Evolutionary conservation across 2,329 filamentous ascomycete genomes (phyloP).

Genomic region (Apiospora marii): DNA sequence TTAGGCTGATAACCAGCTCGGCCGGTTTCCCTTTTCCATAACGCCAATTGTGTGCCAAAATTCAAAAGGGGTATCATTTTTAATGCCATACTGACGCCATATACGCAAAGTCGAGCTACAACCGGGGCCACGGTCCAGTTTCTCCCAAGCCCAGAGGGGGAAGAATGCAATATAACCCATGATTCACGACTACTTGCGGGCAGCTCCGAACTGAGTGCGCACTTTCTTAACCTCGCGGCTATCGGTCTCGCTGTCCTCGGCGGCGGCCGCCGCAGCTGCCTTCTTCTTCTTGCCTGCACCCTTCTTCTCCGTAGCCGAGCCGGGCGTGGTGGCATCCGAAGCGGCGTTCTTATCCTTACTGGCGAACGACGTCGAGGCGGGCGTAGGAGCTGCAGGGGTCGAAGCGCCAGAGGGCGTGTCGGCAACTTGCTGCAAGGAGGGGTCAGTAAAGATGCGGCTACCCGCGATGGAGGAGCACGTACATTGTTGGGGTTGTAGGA

Average conservation of each 20-base stretch:
- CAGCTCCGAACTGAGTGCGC: slow-evolving; percentile 65
- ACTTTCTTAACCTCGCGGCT: slow-evolving; percentile 61
- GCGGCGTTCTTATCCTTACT: slow-evolving; percentile 51
- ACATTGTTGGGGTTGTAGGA: slow-evolving; percentile 61
- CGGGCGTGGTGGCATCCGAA: slow-evolving; percentile 64
- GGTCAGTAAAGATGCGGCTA: background rate
- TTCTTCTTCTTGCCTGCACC: slow-evolving; percentile 56
- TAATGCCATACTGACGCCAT: slow-evolving; percentile 11
- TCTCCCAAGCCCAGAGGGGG: background rate
- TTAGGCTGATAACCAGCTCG: too few relatives aligned
- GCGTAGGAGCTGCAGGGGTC: slow-evolving; percentile 60
- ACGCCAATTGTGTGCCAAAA: slow-evolving; percentile 15
- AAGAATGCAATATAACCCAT: background rate
- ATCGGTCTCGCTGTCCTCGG: slow-evolving; percentile 67
- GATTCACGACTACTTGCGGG: slow-evolving; percentile 51
- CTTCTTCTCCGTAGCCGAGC: slow-evolving; percentile 56
- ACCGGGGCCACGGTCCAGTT: background rate
- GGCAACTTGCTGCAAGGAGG: slow-evolving; percentile 45
- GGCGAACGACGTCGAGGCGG: slow-evolving; percentile 60
- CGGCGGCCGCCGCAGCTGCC: slow-evolving; percentile 55
- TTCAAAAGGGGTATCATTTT: slow-evolving; percentile 18
- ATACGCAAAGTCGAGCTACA: background rate
- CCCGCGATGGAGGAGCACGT: slow-evolving; percentile 28
- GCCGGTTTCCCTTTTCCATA: background rate
- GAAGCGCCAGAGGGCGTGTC: slow-evolving; percentile 51